Evolutionary conservation across 2,329 filamentous ascomycete species (phyloP).

Genomic region (Incumbomyces delicatus): DNA sequence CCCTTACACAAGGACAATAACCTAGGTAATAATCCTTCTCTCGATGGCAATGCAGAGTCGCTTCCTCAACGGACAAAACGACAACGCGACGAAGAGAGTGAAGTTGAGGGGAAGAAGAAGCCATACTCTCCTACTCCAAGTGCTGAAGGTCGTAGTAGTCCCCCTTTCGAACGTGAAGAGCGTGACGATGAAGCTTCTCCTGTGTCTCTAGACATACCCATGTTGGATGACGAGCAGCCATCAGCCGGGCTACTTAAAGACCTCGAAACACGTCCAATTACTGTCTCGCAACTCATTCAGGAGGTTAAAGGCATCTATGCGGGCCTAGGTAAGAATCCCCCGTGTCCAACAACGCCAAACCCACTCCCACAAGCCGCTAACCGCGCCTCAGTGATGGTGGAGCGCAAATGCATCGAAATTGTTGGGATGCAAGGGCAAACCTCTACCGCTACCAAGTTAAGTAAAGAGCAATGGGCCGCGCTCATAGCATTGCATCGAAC

Average conservation of each 20-base stretch:
- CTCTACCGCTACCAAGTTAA: slow-evolving; percentile 42
- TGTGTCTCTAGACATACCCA: too few species aligned
- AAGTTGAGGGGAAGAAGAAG: too few species aligned
- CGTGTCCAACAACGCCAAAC: slow-evolving; percentile 10
- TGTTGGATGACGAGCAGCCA: neutral
- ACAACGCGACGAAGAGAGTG: too few species aligned
- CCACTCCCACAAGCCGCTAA: slow-evolving; percentile 52
- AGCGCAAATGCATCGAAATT: slow-evolving; percentile 77
- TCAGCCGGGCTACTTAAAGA: slow-evolving; percentile 30
- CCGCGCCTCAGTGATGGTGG: slow-evolving; percentile 61
- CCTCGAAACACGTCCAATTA: slow-evolving; percentile 58
- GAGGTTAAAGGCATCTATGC: slow-evolving; percentile 61
- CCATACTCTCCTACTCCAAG: too few species aligned
- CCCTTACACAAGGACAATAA: too few species aligned
- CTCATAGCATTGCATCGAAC: slow-evolving; percentile 74
- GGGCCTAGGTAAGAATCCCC: slow-evolving; percentile 14
- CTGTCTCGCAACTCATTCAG: slow-evolving; percentile 65
- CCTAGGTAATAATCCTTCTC: too few species aligned
- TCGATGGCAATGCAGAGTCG: too few species aligned
- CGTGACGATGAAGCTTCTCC: too few species aligned
- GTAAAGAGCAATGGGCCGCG: slow-evolving; percentile 70
- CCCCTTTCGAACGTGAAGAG: too few species aligned
- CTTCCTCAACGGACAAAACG: too few species aligned
- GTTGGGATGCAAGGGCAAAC: slow-evolving; percentile 55
- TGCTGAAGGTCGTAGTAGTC: too few species aligned